Base-by-base conservation (phyloP, 1,139 yeast genomes). In the Kurtzmaniella quercitrusa region DNA sequence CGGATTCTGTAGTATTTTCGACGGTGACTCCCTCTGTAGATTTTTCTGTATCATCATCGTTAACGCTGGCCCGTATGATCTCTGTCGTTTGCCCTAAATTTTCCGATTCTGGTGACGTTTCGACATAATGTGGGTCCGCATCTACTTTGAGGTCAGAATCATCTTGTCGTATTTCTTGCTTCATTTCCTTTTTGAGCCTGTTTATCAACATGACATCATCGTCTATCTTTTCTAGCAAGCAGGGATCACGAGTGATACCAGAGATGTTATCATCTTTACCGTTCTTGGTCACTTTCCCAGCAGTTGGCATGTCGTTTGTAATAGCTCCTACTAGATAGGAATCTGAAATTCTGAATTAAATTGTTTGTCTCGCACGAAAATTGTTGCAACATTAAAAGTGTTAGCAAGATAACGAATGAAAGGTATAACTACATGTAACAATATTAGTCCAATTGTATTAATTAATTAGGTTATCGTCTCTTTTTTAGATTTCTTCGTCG, bases 201-300 rank as follows among this genome's bases (percentile, higher is more conserved):
- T 70, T 68, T 3, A 69, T 60, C 14, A 56, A 47, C 41, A 61
- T 46, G 2, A 67, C 68, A 34, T 68, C 71, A 44, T 70, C 66
- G 43, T 69, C 73, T n/a, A 66, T 47, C 41, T 57, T 60, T 44
- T 70, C 75, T n/a, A 70, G 54, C 8, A 65, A 44, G 38, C 43
- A 44, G 6, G 62, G 63, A 25, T 51, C 51, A 42, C 38, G 42
- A 9, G 12, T 15, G 21, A n/a, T 33, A 29, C 14, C 33, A 36
- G 16, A 4, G 14, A 7, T 9, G 11, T n/a, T 12, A 11, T 36
- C 21, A 18, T 19, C 38, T 11, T 19, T 36, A 17, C 23, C 5
- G 8, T 11, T 11, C 27, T 36, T 36, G 3, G 38, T 19, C 11
- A 36, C 27, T 14, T 21, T 36, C 17, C 38, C 38, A 12, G 10